phyloP scores from a whole-genome alignment of 2,329 filamentous ascomycete species.

The Beauveria rudraprayagi region DNA sequence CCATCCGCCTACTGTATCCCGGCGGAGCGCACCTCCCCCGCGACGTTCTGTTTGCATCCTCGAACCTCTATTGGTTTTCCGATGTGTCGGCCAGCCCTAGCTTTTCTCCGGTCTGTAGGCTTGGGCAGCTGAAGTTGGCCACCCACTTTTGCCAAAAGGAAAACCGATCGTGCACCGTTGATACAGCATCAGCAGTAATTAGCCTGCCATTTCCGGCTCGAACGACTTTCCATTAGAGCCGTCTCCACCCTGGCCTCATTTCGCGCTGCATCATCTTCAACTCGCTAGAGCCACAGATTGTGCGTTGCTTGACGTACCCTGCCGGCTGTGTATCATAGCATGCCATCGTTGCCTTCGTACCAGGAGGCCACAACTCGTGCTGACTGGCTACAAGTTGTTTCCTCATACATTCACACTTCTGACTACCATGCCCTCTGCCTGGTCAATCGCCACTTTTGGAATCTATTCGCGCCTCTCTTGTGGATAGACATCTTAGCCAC shows the following conservation, averaged over 20 bases:
- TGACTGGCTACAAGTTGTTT: slow-evolving; percentile 43
- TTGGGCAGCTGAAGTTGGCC: not conserved
- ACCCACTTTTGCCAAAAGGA: not conserved
- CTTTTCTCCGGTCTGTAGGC: not conserved
- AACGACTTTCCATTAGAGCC: not conserved
- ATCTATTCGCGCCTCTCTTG: slow-evolving; percentile 41
- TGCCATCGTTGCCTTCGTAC: slow-evolving; percentile 43
- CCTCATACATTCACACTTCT: slow-evolving; percentile 32
- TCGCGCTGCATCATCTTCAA: not conserved
- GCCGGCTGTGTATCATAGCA: slow-evolving; percentile 11
- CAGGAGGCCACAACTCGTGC: slow-evolving; percentile 36
- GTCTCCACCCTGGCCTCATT: not conserved
- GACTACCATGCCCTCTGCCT: slow-evolving; percentile 40
- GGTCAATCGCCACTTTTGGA: slow-evolving; percentile 39
- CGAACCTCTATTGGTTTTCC: not conserved
- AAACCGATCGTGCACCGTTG: not conserved
- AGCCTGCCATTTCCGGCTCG: not conserved
- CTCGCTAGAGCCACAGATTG: not conserved
- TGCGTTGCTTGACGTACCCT: not conserved
- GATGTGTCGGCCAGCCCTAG: not conserved
- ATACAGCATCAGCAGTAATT: not conserved
- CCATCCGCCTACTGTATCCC: not conserved
- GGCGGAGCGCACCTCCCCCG: not conserved
- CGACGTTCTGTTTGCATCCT: not conserved
- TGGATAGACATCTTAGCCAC: slow-evolving; percentile 43